Evolutionary conservation across 257 asterid genomes (phyloP).

Genomic region (Nicotiana tomentosiformis): DNA sequence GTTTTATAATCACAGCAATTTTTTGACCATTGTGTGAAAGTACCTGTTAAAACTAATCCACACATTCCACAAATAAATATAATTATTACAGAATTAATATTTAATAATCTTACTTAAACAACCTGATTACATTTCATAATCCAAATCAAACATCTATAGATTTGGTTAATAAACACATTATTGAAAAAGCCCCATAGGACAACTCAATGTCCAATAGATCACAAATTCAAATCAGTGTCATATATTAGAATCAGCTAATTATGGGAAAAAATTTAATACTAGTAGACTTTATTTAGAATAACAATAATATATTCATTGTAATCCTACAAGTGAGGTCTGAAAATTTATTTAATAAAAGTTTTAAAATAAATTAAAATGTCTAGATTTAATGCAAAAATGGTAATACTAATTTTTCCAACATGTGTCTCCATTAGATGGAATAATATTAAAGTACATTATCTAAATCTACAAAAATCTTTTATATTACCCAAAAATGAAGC

Average conservation of each 20-base stretch:
- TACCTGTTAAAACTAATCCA: not conserved
- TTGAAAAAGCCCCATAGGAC: not conserved
- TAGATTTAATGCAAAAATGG: not conserved
- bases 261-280: not conserved
- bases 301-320: too few species aligned
- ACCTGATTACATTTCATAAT: not conserved
- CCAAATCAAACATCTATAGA: not conserved
- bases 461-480: not conserved
- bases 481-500: constrained; percentile 1
- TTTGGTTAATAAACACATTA: not conserved
- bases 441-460: constrained; percentile 4
- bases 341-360: too few species aligned
- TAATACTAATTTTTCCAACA: not conserved
- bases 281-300: not conserved
- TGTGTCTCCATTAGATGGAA: constrained; percentile 1
- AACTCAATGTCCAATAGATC: not conserved
- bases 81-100: not conserved
- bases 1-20: not conserved
- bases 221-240: not conserved
- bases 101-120: not conserved
- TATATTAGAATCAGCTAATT: not conserved
- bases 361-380: not conserved
- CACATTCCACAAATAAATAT: not conserved
- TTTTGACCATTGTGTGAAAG: not conserved
- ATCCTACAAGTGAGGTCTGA: too few species aligned